Conservation (phyloP, 371 early-diverging fungal species). For the Basidiobolus meristosporus region DNA sequence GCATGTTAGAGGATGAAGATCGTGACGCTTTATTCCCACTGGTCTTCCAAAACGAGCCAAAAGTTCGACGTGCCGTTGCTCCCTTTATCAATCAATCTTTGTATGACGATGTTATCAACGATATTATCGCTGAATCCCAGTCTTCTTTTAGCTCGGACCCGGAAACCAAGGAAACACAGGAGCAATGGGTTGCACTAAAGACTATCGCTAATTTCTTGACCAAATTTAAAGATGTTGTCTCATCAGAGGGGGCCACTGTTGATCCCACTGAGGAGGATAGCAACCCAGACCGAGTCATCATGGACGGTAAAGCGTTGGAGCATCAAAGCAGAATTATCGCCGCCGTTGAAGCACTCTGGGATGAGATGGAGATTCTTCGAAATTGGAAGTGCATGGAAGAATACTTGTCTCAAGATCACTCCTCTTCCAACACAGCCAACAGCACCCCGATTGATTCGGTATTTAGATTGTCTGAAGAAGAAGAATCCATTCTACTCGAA, state of each 20-base stretch:
- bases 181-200: slow-evolving; percentile 36
- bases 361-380: slow-evolving; percentile 17
- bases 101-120: slow-evolving; percentile 16
- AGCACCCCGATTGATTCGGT: slow-evolving; percentile 9
- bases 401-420: slow-evolving; percentile 34
- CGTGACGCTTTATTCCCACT: slow-evolving; percentile 3
- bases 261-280: slow-evolving; percentile 4
- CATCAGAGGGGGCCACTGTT: slow-evolving; percentile 2
- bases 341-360: slow-evolving; percentile 34
- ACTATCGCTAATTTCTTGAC: slow-evolving; percentile 29
- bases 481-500: slow-evolving; percentile 37
- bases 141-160: slow-evolving; percentile 6
- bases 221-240: slow-evolving; percentile 10
- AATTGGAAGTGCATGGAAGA: slow-evolving; percentile 32
- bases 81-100: slow-evolving; percentile 23
- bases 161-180: slow-evolving; percentile 9
- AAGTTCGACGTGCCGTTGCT: slow-evolving; percentile 22
- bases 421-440: slow-evolving; percentile 7
- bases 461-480: slow-evolving; percentile 30
- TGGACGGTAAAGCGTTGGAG: slow-evolving; percentile 9
- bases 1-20: slow-evolving; percentile 9
- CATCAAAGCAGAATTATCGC: slow-evolving; percentile 14
- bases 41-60: slow-evolving; percentile 7
- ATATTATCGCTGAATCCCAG: slow-evolving; percentile 17
- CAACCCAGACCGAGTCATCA: slow-evolving; percentile 5